Evolutionary conservation across 148 eudicot species (phyloP).

Genomic region (Mesembryanthemum crystallinum): DNA sequence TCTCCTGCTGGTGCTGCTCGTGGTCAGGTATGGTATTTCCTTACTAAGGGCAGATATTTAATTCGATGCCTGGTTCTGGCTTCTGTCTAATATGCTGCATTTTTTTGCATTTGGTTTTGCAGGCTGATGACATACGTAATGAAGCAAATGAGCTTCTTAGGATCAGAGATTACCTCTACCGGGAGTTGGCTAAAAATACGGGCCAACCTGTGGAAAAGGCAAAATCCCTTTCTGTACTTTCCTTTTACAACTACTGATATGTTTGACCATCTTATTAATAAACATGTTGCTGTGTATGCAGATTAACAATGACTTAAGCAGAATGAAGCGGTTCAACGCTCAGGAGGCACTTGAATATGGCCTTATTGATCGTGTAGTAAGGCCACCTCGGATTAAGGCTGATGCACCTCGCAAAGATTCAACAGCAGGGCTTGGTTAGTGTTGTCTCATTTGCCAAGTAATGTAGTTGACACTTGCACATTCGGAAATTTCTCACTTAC

Average conservation of each 20-base stretch:
- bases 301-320: conserved; percentile 69
- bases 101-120: conserved; percentile 22
- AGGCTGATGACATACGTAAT: conserved; percentile 79
- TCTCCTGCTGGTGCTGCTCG: conserved; percentile 81
- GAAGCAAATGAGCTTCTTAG: conserved; percentile 83
- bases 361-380: conserved; percentile 70
- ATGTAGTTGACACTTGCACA: conserved; percentile 13
- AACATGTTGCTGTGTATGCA: conserved; percentile 32
- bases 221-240: not conserved
- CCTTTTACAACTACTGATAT: not conserved
- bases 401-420: conserved; percentile 56
- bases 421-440: conserved; percentile 66
- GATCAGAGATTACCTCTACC: conserved; percentile 75
- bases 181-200: conserved; percentile 70
- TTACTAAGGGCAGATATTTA: no score
- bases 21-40: conserved; percentile 57
- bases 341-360: conserved; percentile 90
- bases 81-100: not conserved
- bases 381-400: conserved; percentile 62
- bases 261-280: conserved; percentile 4
- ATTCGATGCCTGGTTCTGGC: not conserved
- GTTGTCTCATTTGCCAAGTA: conserved; percentile 11
- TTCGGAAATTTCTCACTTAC: conserved; percentile 7
- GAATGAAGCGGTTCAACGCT: conserved; percentile 59
- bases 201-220: conserved; percentile 92